Evolutionary conservation across 1,284 basidiomycete species (phyloP), one percentile per base, ranked within the genome.

Genomic region (Ceratobasidium sp.): DNA sequence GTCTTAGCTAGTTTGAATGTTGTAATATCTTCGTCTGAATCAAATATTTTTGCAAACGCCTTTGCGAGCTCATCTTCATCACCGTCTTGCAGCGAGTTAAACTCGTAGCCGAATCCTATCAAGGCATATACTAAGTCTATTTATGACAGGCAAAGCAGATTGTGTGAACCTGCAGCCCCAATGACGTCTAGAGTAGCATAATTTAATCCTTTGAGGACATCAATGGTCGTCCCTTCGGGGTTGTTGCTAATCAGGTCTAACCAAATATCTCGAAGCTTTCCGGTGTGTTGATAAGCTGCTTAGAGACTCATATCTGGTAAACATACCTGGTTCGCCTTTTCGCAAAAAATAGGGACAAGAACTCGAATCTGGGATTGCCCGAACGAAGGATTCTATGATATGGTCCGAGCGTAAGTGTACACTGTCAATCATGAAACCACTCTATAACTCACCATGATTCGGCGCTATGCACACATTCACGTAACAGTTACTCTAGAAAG

Each of bases 141-240:
- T 10, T 49, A 81, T 80, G 39, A 23, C 60, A 18, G 23, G 13
- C 42, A 51, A 51, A 81, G 13, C 86, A 81, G 77, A 87, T 85
- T 81, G 42, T 23, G n/a, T 39, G 28, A 20, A 81, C 86, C 86
- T 0, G 86, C 85, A 13, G 84, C 79, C 3, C 86, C 86, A 64
- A 88, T 87, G 20, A 87, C 82, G 71, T 87, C 87, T 40, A 87
- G 81, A 0, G 86, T 87, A 5, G 84, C 82, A 53, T 84, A 83
- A 7, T 82, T 84, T 23, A 87, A 81, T 80, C 83, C 85, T 18
- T 80, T 78, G 58, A 85, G 81, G 12, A 87, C 82, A 72, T 88
- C 85, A 55, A 86, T 83, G 64, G 82, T 72, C 9, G 56, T 28
- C 1, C 46, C 63, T 4, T 61, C 76, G 12, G 63, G 58, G 10